Evolutionary conservation across 148 eudicot species (phyloP).

Genomic region (Oxyria digyna): DNA sequence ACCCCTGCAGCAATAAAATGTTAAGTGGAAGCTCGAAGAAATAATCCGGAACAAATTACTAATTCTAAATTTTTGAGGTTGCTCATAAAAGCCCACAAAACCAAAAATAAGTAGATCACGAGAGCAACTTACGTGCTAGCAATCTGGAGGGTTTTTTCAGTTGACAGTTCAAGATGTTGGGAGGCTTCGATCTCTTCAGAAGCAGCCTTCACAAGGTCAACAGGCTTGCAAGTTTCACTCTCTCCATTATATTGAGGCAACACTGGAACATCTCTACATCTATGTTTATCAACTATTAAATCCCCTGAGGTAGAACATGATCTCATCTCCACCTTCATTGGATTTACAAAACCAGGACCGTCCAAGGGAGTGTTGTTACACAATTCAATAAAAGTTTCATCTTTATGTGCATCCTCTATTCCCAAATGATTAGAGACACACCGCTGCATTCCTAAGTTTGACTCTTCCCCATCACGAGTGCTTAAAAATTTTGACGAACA

Average conservation of each 20-base stretch:
- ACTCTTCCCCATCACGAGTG: constrained; percentile 4
- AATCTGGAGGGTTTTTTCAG: constrained; percentile 19
- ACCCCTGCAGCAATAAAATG: neutral
- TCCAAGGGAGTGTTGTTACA: neutral
- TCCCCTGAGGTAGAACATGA: neutral
- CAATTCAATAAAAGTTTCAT: neutral
- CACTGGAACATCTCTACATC: neutral
- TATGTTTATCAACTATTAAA: neutral
- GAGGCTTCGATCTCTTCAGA: constrained; percentile 14
- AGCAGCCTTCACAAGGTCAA: constrained; percentile 13
- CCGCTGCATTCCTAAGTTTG: neutral
- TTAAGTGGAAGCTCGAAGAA: neutral
- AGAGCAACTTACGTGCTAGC: constrained; percentile 34
- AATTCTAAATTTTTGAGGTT: neutral
- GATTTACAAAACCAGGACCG: neutral
- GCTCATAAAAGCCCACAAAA: neutral
- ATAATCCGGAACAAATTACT: neutral
- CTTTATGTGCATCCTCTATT: neutral
- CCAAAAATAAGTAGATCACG: neutral
- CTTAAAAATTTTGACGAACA: constrained; percentile 11
- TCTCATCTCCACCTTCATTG: neutral
- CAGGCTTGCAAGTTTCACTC: constrained; percentile 13
- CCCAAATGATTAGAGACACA: neutral
- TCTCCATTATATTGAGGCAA: neutral
- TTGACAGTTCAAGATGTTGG: constrained; percentile 10